phyloP scores from a whole-genome alignment of 2,329 filamentous ascomycete genomes.

The Cladosporium sp. region DNA sequence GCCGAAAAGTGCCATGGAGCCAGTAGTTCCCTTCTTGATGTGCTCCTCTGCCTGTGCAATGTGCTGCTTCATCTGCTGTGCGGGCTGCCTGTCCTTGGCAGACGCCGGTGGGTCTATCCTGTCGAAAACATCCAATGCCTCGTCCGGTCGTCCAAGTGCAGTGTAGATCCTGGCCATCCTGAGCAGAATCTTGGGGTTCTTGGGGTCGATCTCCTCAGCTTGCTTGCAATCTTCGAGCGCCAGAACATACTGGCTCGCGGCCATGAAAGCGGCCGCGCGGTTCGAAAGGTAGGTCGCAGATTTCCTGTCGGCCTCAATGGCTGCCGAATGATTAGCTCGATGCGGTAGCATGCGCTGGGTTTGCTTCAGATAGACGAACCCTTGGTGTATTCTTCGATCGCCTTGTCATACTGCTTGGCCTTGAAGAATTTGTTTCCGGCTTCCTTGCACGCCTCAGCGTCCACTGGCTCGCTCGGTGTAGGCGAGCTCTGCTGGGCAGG shows the following conservation, averaged over 20 bases:
- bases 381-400: constrained; percentile 92
- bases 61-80: constrained; percentile 81
- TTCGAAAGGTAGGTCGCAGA: constrained; percentile 92
- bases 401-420: constrained; percentile 82
- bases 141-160: constrained; percentile 78
- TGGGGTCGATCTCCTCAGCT: constrained; percentile 79
- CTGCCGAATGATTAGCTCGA: constrained; percentile 49
- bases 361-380: constrained; percentile 58
- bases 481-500: constrained; percentile 35
- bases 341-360: constrained; percentile 18
- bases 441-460: constrained; percentile 89
- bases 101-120: constrained; percentile 79
- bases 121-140: constrained; percentile 79
- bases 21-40: constrained; percentile 71
- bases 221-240: constrained; percentile 85
- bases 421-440: constrained; percentile 97
- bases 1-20: constrained; percentile 89
- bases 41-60: constrained; percentile 77
- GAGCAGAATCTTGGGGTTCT: constrained; percentile 84
- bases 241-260: constrained; percentile 72
- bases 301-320: constrained; percentile 81
- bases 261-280: constrained; percentile 91
- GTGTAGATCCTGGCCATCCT: constrained; percentile 89
- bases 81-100: constrained; percentile 80
- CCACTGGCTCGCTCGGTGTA: constrained; percentile 55